A percentile compares a stretch with the other conserved stretches of the same genome.
These are phyloP conservation scores for Rhodofomes roseus DNA, from an alignment of 1,284 basidiomycete species.

Conservation along the genomic window DNA sequence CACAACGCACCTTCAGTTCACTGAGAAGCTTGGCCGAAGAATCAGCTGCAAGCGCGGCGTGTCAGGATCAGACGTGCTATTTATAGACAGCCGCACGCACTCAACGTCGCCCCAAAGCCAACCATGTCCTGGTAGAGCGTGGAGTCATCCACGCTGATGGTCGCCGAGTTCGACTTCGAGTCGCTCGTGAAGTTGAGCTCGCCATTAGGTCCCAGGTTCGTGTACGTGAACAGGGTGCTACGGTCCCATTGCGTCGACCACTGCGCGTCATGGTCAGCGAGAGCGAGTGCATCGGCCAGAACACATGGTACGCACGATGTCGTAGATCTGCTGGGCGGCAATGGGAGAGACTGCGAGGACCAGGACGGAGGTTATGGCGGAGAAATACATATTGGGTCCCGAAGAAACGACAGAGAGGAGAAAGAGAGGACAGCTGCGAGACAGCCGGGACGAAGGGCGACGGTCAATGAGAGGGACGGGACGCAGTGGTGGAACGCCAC, in stretches of 20 bases:
- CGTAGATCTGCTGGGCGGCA: conserved; percentile 32
- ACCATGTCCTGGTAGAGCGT: conserved; percentile 40
- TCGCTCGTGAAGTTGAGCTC: conserved; percentile 33
- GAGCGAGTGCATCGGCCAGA: background rate
- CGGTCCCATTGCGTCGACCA: conserved; percentile 38
- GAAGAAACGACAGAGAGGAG: background rate
- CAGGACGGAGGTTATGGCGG: conserved; percentile 7
- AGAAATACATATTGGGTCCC: conserved; percentile 13
- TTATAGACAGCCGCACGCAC: conserved; percentile 26
- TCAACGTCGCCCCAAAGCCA: conserved; percentile 46
- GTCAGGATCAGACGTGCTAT: background rate
- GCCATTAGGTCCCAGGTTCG: conserved; percentile 21
- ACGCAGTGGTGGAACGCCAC: background rate
- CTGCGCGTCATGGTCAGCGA: conserved; percentile 14
- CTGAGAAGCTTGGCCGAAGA: conserved; percentile 44
- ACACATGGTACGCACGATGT: conserved; percentile 27
- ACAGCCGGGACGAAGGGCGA: background rate
- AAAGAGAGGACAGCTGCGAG: conserved; percentile 1
- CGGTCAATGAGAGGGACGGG: background rate
- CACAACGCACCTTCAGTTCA: conserved; percentile 39
- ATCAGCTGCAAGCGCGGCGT: conserved; percentile 34
- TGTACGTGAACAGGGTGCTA: conserved; percentile 31
- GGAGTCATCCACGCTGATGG: conserved; percentile 42
- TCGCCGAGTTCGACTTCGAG: conserved; percentile 38
- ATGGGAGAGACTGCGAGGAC: conserved; percentile 14